Conservation (phyloP, 768 basidiomycete species). For the Mycena kentingensis region DNA sequence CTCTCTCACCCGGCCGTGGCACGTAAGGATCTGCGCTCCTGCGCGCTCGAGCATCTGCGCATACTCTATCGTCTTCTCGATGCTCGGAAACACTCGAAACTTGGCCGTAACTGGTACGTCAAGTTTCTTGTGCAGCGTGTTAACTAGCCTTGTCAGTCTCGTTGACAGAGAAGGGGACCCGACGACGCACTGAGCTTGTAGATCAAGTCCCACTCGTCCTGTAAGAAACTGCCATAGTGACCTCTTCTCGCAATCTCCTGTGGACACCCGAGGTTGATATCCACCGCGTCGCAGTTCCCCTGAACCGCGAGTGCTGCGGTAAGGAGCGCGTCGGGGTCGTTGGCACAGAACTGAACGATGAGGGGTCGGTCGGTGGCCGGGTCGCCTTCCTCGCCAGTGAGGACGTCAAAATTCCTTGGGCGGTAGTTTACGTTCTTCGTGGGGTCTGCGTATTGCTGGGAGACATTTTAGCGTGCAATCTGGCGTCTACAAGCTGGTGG, state of each 20-base stretch:
- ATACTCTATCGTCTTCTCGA: conserved; percentile 89
- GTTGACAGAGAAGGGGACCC: neutral
- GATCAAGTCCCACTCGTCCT: conserved; percentile 94
- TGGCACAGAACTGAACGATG: conserved; percentile 92
- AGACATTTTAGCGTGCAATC: neutral
- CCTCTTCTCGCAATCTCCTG: conserved; percentile 93
- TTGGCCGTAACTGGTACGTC: conserved; percentile 95
- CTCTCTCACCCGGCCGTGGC: conserved; percentile 89
- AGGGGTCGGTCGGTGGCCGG: conserved; percentile 75
- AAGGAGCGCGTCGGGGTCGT: conserved; percentile 79
- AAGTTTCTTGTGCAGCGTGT: conserved; percentile 80
- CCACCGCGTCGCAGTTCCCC: conserved; percentile 85
- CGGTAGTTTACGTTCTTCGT: conserved; percentile 53
- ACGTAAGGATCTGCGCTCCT: conserved; percentile 92
- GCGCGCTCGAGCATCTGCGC: conserved; percentile 95
- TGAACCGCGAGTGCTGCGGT: conserved; percentile 77
- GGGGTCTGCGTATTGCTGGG: conserved; percentile 50
- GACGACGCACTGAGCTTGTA: conserved; percentile 65
- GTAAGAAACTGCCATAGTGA: conserved; percentile 85
- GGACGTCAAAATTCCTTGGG: conserved; percentile 66
- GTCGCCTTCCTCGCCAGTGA: conserved; percentile 81
- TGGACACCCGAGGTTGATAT: conserved; percentile 92
- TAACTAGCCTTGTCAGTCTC: conserved; percentile 53
- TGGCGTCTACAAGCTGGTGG: conserved; percentile 5
- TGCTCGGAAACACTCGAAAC: conserved; percentile 85